A percentile compares a stretch with the other conserved stretches of the same genome.
Evolutionary conservation across 352 stramenopile species (phyloP).

Genomic region (Pythium aristosporum): DNA sequence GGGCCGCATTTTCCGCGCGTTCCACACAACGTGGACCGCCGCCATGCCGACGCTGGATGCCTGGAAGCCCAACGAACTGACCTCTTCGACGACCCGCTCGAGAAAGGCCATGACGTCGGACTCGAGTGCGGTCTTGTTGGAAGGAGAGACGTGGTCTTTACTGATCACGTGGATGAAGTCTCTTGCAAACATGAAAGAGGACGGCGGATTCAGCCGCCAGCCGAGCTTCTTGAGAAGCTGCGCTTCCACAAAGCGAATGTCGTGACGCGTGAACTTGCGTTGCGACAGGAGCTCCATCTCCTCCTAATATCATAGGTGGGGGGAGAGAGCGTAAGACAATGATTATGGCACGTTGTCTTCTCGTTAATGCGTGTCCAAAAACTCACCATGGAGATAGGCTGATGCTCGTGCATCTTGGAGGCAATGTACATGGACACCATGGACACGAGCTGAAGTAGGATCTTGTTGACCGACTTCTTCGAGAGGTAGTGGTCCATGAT

Average conservation of each 20-base stretch:
- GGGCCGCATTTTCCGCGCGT: slow-evolving; percentile 29
- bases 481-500: slow-evolving; percentile 54
- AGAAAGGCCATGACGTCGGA: slow-evolving; percentile 31
- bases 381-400: slow-evolving; percentile 47
- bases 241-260: slow-evolving; percentile 38
- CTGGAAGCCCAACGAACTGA: slow-evolving; percentile 34
- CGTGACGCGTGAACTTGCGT: slow-evolving; percentile 39
- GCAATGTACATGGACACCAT: slow-evolving; percentile 51
- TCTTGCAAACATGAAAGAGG: slow-evolving; percentile 39
- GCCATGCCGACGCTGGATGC: slow-evolving; percentile 41
- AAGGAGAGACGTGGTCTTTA: neutral
- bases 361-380: no score
- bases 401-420: slow-evolving; percentile 56
- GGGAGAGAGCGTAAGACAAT: slow-evolving; percentile 12
- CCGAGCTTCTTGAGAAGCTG: slow-evolving; percentile 36
- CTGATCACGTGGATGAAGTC: slow-evolving; percentile 40
- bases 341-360: neutral
- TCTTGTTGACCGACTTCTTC: slow-evolving; percentile 44
- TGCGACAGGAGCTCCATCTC: slow-evolving; percentile 53
- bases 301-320: slow-evolving; percentile 26
- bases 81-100: slow-evolving; percentile 29
- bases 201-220: slow-evolving; percentile 41
- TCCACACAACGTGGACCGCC: slow-evolving; percentile 40
- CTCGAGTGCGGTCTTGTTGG: slow-evolving; percentile 25
- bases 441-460: slow-evolving; percentile 51